Evolutionary conservation across 495 filamentous ascomycete species (phyloP).

Genomic region (Echria macrotheca): DNA sequence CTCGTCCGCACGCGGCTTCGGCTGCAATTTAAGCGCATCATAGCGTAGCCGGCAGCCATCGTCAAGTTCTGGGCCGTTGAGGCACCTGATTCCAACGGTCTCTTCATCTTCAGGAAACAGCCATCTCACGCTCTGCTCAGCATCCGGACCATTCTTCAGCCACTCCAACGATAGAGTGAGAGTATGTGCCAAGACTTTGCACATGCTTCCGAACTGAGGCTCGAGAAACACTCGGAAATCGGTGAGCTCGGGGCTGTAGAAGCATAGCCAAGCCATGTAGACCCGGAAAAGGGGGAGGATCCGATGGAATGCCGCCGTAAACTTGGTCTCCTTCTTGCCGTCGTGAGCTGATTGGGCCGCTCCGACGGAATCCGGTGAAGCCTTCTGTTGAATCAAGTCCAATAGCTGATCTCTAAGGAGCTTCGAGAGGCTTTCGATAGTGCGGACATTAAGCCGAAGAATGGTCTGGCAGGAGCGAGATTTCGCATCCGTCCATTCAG

Average conservation of each 20-base stretch:
- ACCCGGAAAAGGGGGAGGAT: conserved; percentile 35
- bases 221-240: conserved; percentile 36
- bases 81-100: conserved; percentile 36
- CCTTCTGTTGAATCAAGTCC: conserved; percentile 16
- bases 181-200: conserved; percentile 30
- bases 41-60: conserved; percentile 27
- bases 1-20: conserved; percentile 26
- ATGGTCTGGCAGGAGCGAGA: conserved; percentile 63
- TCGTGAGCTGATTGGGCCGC: not conserved
- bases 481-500: conserved; percentile 32
- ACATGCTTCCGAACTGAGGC: conserved; percentile 36
- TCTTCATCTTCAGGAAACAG: conserved; percentile 38
- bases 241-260: conserved; percentile 30
- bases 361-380: not conserved
- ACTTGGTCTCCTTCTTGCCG: conserved; percentile 14
- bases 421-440: conserved; percentile 70
- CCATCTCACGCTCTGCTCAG: not conserved
- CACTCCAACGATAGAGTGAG: conserved; percentile 31
- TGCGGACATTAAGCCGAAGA: conserved; percentile 75
- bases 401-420: conserved; percentile 44
- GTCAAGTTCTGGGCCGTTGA: conserved; percentile 28
- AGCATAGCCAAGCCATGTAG: conserved; percentile 42
- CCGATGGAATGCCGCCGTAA: conserved; percentile 21
- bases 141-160: conserved; percentile 16
- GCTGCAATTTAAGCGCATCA: conserved; percentile 18